Conservation (phyloP, 2,329 filamentous ascomycete genomes). For the Microdochium paspali region DNA sequence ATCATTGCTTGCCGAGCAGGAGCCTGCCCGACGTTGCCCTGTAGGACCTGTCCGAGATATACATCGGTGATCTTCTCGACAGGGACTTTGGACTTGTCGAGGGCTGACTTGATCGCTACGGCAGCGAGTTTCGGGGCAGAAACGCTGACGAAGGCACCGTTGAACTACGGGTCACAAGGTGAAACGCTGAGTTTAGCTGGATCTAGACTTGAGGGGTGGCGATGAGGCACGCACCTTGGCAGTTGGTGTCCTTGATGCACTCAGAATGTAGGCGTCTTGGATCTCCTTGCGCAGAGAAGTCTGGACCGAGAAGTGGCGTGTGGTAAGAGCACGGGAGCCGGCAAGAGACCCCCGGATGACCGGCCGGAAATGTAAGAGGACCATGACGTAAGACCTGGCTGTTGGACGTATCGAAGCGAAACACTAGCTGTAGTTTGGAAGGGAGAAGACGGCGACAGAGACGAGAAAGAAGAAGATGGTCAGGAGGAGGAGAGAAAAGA, state of each 20-base stretch:
- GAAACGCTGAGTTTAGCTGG: neutral
- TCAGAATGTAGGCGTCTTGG: conserved; percentile 88
- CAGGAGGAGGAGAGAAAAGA: too few relatives aligned
- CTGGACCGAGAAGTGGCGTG: conserved; percentile 37
- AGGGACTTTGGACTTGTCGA: conserved; percentile 79
- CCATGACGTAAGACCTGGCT: conserved; percentile 7
- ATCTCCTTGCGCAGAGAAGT: conserved; percentile 52
- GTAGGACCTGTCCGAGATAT: conserved; percentile 95
- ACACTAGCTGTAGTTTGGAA: too few relatives aligned
- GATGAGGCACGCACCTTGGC: conserved; percentile 60
- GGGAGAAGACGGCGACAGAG: too few relatives aligned
- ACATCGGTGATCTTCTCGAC: conserved; percentile 76
- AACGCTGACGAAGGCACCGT: conserved; percentile 78
- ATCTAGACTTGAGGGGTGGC: neutral
- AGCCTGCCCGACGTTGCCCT: conserved; percentile 75
- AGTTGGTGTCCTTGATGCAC: conserved; percentile 81
- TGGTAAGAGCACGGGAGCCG: conserved; percentile 12
- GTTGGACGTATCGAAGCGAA: neutral
- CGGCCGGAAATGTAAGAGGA: conserved; percentile 12
- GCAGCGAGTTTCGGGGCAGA: conserved; percentile 83
- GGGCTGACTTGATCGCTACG: conserved; percentile 81
- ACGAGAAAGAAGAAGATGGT: too few relatives aligned
- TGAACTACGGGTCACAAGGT: conserved; percentile 58
- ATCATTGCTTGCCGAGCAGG: conserved; percentile 86
- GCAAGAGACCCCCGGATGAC: conserved; percentile 10